A percentile compares a stretch with the other conserved stretches of the same genome.
Evolutionary conservation across 2,329 filamentous ascomycete genomes (phyloP).

Genomic region (Plenodomus tracheiphilus): DNA sequence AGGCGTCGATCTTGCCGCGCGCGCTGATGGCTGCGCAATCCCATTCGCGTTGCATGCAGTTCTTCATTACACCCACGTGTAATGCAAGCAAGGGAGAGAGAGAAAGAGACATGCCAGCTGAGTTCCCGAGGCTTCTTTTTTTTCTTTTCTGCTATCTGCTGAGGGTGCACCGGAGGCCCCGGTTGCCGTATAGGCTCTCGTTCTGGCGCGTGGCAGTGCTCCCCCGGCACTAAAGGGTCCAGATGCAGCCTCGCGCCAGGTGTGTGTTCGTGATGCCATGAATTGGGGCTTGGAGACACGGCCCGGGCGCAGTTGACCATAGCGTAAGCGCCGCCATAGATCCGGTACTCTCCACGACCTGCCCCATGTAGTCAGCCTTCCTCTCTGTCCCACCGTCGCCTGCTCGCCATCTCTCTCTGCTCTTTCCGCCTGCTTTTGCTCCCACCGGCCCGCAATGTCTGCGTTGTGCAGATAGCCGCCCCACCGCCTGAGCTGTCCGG

Average conservation of each 20-base stretch:
- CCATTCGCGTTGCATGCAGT: not conserved
- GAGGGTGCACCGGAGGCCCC: too few species aligned
- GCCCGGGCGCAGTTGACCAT: slow-evolving; percentile 5
- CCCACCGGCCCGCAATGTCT: not conserved
- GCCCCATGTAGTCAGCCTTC: slow-evolving; percentile 14
- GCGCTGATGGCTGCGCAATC: too few species aligned
- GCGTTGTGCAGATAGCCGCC: not conserved
- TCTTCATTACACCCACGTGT: not conserved
- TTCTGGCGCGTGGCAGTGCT: not conserved
- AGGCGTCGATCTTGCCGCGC: not conserved
- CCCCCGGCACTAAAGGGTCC: not conserved
- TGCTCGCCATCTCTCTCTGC: not conserved
- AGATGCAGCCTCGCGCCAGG: slow-evolving; percentile 11
- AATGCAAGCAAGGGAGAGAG: not conserved
- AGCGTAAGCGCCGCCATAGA: slow-evolving; percentile 18
- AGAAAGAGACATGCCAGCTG: too few species aligned
- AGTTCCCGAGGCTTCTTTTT: too few species aligned
- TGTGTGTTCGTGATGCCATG: slow-evolving; percentile 4
- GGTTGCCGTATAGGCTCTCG: too few species aligned
- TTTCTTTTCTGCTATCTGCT: too few species aligned
- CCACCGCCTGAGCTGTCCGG: not conserved
- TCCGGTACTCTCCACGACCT: slow-evolving; percentile 16
- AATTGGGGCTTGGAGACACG: slow-evolving; percentile 5
- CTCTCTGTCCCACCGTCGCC: not conserved
- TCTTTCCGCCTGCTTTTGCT: too few species aligned